A percentile compares a stretch with the other conserved stretches of the same genome.
phyloP scores from a whole-genome alignment of 176 grass and related monocot species.

The Avena atlantica region DNA sequence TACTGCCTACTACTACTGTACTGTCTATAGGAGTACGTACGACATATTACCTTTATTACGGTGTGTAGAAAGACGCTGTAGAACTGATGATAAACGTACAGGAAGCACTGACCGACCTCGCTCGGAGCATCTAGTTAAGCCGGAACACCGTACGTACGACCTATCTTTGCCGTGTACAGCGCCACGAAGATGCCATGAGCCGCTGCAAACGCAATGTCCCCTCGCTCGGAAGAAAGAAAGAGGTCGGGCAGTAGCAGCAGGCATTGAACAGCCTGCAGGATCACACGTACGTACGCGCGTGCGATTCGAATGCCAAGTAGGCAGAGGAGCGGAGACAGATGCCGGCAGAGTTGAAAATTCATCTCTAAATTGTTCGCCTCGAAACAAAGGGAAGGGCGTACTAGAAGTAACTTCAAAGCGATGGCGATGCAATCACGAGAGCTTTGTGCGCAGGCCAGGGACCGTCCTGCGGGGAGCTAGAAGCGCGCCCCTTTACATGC shows the following conservation, averaged over 20 bases:
- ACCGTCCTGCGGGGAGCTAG: too few species aligned
- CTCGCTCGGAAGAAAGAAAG: constrained; percentile 38
- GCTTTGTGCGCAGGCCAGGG: too few species aligned
- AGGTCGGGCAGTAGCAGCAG: neutral
- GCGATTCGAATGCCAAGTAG: too few species aligned
- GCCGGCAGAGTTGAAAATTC: too few species aligned
- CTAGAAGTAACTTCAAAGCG: too few species aligned
- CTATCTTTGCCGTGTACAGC: neutral
- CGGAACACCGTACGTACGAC: neutral
- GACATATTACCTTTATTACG: neutral
- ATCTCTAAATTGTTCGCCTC: too few species aligned
- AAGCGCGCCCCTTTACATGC: too few species aligned
- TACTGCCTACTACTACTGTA: neutral
- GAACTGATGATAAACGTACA: neutral
- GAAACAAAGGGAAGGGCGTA: too few species aligned
- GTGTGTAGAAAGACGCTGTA: neutral
- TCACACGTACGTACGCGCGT: neutral
- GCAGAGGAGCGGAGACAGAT: too few species aligned
- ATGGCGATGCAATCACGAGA: too few species aligned
- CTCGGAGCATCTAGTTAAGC: neutral
- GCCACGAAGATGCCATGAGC: neutral
- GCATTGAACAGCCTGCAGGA: neutral
- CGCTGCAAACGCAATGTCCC: neutral
- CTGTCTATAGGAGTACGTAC: neutral
- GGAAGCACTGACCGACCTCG: neutral